Conservation (phyloP, 768 basidiomycete species). For the Kwoniella dejecticola region DNA sequence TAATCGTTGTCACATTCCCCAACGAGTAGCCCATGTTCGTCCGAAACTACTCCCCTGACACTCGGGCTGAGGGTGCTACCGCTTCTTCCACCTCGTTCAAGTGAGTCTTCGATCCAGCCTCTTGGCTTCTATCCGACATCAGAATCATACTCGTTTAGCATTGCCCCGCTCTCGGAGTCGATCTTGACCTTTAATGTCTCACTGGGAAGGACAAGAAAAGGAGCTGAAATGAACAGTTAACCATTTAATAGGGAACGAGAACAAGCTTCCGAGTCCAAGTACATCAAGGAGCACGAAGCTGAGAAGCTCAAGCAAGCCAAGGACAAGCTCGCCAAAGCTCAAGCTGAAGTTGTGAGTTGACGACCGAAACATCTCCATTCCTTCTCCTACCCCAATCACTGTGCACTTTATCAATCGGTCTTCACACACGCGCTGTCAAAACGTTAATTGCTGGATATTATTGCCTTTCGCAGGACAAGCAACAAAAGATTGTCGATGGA, state of each 20-base stretch:
- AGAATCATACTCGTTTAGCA: too few species aligned
- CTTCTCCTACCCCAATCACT: neutral
- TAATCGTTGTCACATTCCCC: too few species aligned
- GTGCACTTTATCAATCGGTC: neutral
- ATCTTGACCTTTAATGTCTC: too few species aligned
- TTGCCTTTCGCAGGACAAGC: constrained; percentile 28
- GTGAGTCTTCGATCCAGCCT: constrained; percentile 27
- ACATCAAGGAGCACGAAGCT: constrained; percentile 44
- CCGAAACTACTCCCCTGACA: constrained; percentile 43
- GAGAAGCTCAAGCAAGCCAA: constrained; percentile 41
- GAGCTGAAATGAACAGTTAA: neutral
- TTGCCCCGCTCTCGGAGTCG: too few species aligned
- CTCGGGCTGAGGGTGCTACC: constrained; percentile 43
- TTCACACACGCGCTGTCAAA: too few species aligned
- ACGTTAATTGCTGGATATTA: neutral
- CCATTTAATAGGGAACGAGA: constrained; percentile 35
- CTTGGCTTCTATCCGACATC: too few species aligned
- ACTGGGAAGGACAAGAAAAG: neutral
- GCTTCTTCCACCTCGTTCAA: constrained; percentile 47
- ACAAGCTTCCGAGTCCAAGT: constrained; percentile 49
- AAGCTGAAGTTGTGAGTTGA: constrained; percentile 48
- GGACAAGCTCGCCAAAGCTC: constrained; percentile 37
- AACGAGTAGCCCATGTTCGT: constrained; percentile 29
- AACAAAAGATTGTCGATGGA: constrained; percentile 38
- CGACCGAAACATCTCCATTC: too few species aligned